These are phyloP conservation scores for Escallonia rubra DNA, from an alignment of 129 eudicot genomes.

Conservation along the genomic window DNA sequence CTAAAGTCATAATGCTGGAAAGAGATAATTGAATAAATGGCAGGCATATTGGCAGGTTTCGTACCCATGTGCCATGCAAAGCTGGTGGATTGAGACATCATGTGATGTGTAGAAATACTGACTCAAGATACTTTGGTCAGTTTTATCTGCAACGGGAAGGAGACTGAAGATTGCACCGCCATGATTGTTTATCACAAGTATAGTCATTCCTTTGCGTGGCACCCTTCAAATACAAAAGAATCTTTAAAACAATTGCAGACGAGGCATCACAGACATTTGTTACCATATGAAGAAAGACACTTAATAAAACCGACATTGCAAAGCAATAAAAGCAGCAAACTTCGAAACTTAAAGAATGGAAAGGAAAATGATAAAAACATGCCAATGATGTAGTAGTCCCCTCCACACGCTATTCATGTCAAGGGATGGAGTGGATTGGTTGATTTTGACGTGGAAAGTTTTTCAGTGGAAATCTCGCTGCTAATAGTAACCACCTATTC, in stretches of 20 bases:
- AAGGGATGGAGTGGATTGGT: too few relatives aligned
- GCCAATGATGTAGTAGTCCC: too few relatives aligned
- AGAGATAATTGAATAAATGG: not conserved
- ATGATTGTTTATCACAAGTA: constrained; percentile 80
- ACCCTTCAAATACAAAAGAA: constrained; percentile 39
- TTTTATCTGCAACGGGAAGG: constrained; percentile 70
- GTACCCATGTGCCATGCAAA: constrained; percentile 88
- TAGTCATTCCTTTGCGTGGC: constrained; percentile 55
- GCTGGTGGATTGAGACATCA: constrained; percentile 56
- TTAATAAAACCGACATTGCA: not conserved
- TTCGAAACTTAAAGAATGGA: not conserved
- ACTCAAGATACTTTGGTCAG: constrained; percentile 54
- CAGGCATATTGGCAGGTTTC: constrained; percentile 5
- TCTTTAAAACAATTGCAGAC: not conserved
- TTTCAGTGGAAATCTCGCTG: too few relatives aligned
- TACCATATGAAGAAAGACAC: not conserved
- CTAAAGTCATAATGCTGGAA: not conserved
- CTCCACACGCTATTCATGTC: too few relatives aligned
- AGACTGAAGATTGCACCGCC: constrained; percentile 98
- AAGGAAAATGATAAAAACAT: not conserved
- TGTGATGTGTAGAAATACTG: constrained; percentile 87
- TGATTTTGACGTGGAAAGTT: too few relatives aligned
- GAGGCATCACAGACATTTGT: not conserved
- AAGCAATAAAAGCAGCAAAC: not conserved
- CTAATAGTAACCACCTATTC: too few relatives aligned